phyloP scores from a whole-genome alignment of 2,329 filamentous ascomycete species.

The Trichoderma sp. region DNA sequence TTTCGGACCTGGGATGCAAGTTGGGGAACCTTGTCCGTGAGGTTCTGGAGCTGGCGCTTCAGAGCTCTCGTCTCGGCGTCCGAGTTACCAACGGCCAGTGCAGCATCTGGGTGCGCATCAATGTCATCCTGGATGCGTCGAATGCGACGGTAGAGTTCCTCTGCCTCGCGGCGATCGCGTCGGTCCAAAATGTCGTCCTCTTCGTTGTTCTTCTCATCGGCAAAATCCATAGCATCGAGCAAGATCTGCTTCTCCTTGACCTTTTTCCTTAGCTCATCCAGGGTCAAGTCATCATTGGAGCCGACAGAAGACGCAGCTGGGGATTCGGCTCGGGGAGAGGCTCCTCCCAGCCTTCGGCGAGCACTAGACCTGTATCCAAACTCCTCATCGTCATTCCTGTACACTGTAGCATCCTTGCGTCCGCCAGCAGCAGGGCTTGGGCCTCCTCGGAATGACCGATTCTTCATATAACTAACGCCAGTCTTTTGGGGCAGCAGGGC shows the following conservation, averaged over 20 bases:
- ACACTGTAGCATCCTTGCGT: slow-evolving; percentile 94
- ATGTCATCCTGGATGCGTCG: slow-evolving; percentile 93
- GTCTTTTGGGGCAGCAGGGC: slow-evolving; percentile 92
- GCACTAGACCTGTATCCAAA: slow-evolving; percentile 93
- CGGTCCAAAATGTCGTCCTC: slow-evolving; percentile 92
- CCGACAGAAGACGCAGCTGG: slow-evolving; percentile 60
- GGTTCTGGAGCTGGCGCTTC: slow-evolving; percentile 83
- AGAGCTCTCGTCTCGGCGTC: slow-evolving; percentile 84
- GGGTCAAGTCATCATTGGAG: slow-evolving; percentile 76
- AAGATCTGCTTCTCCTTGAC: slow-evolving; percentile 93
- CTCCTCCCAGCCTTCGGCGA: slow-evolving; percentile 77
- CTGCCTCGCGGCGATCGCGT: slow-evolving; percentile 85
- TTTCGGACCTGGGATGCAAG: slow-evolving; percentile 89
- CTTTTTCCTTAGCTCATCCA: slow-evolving; percentile 90
- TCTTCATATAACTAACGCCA: slow-evolving; percentile 97
- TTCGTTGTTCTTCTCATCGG: slow-evolving; percentile 84
- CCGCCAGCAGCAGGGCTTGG: slow-evolving; percentile 57
- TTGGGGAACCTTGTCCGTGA: slow-evolving; percentile 88
- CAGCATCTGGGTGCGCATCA: slow-evolving; percentile 78
- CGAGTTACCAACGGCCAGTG: slow-evolving; percentile 72
- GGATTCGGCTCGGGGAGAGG: slow-evolving; percentile 78
- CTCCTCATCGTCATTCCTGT: slow-evolving; percentile 93
- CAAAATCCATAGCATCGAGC: slow-evolving; percentile 94
- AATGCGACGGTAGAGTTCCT: slow-evolving; percentile 91
- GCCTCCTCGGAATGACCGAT: slow-evolving; percentile 79